Base-by-base conservation (phyloP, 2,329 filamentous ascomycete species). In the Fusarium proliferatum region DNA sequence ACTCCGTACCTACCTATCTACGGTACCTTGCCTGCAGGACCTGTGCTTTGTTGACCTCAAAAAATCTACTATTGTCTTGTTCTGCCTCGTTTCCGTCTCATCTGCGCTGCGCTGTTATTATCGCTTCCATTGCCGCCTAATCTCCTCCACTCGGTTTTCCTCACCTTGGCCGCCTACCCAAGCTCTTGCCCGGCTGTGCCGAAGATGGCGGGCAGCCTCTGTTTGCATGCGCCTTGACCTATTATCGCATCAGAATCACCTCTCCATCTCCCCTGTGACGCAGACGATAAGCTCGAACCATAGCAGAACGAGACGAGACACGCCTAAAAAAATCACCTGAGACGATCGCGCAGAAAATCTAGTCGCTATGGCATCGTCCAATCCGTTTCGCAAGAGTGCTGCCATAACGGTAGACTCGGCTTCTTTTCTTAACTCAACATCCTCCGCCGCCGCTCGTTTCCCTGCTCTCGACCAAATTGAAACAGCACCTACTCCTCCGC, bases 331-430 rank as follows among this genome's bases (percentile, higher is more conserved):
- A 36, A 73, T 41, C 59, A 41, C 42, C 34, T 33, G 57, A 73
- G 61, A 38, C 10, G n/a, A 41, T 49, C 26, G 61, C 49, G 59
- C 64, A 46, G 36, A 60, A 45, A 52, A 55, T 49, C 55, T 30
- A 34, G 56, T 61, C 53, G 75, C 30, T 48, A 79, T 79, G 77
- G 74, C 78, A 41, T 87, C 79, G 82, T 87, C 80, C 48, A 89
- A 89, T 73, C 87, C 87, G 16, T 89, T 89, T 77, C 87, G 87
- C 71, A 86, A 84, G 74, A 87, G 83, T 79, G 74, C 71, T 39
- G 67, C 76, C 48, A 23, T 73, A 73, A 49, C 70, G 71, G 57
- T 73, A 76, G 61, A 75, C 33, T 63, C 72, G 38, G 62, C 69
- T 48, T 69, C 63, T n/a, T 61, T 66, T 34, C 59, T 59, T 28